These are phyloP conservation scores for Floccularia luteovirens DNA, from an alignment of 768 basidiomycete species.

Conservation along the genomic window DNA sequence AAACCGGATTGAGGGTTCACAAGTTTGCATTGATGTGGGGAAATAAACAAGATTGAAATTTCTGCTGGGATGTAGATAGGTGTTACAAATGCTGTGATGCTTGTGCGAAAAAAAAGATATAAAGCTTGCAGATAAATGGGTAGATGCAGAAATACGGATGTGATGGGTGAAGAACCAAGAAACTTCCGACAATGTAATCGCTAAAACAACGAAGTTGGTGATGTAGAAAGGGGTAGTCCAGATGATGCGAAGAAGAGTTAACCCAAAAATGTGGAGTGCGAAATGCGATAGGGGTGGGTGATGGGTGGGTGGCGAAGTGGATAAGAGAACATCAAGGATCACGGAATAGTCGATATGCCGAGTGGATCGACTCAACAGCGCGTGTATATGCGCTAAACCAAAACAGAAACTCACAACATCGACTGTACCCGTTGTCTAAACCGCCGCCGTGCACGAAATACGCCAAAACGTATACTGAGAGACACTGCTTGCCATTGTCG, in stretches of 20 bases:
- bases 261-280: not conserved
- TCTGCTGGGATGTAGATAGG: not conserved
- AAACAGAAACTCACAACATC: slow-evolving; percentile 8
- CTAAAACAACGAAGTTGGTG: too few species aligned
- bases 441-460: slow-evolving; percentile 41
- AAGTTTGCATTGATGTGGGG: not conserved
- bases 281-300: not conserved
- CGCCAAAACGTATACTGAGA: slow-evolving; percentile 45
- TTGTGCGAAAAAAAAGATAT: too few species aligned
- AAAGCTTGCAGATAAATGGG: too few species aligned
- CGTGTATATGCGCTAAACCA: not conserved
- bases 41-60: not conserved
- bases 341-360: not conserved
- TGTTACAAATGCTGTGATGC: too few species aligned
- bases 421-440: slow-evolving; percentile 21
- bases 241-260: not conserved
- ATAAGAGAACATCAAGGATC: not conserved
- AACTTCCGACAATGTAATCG: too few species aligned
- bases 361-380: not conserved
- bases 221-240: too few species aligned
- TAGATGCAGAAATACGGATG: too few species aligned
- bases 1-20: too few species aligned
- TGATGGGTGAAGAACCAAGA: too few species aligned
- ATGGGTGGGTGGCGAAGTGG: not conserved
- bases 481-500: slow-evolving; percentile 57